Percentiles rank a stretch among this genome's conserved stretches.
These are phyloP conservation scores for Pichia heedii DNA, from an alignment of 805 yeast species.

Conservation along the genomic window DNA sequence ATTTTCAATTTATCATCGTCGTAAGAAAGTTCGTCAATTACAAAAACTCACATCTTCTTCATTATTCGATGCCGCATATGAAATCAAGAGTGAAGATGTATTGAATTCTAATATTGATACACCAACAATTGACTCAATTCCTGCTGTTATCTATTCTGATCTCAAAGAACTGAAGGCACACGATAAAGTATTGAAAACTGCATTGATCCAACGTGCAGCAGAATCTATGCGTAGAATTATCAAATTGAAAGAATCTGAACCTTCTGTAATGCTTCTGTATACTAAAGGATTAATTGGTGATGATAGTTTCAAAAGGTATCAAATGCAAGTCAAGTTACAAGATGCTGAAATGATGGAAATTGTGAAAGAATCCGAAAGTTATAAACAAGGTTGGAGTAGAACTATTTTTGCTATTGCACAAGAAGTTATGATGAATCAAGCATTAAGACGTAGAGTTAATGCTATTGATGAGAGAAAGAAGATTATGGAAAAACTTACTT, in stretches of 20 bases:
- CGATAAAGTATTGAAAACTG: constrained; percentile 42
- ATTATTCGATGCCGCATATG: constrained; percentile 8
- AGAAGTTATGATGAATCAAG: constrained; percentile 89
- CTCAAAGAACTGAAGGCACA: constrained; percentile 51
- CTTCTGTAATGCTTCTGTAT: constrained; percentile 59
- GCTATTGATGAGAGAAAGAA: constrained; percentile 38
- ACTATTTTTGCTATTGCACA: constrained; percentile 68
- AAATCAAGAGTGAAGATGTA: constrained; percentile 1
- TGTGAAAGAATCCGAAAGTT: constrained; percentile 61
- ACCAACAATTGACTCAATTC: constrained; percentile 13
- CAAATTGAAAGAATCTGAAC: constrained; percentile 71
- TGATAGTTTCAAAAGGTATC: constrained; percentile 72
- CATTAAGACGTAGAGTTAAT: constrained; percentile 64
- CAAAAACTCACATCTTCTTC: constrained; percentile 8
- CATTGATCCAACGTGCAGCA: constrained; percentile 54
- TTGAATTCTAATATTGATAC: neutral
- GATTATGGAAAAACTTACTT: constrained; percentile 25
- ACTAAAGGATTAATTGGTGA: constrained; percentile 91
- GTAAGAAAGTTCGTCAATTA: constrained; percentile 5
- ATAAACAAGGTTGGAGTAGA: constrained; percentile 63
- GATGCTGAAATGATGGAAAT: constrained; percentile 76
- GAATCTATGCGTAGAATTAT: constrained; percentile 81
- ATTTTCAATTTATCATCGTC: constrained; percentile 62
- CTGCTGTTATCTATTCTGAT: constrained; percentile 10
- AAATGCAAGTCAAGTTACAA: constrained; percentile 65